A percentile compares a stretch with the other conserved stretches of the same genome.
Conservation (phyloP, 73 alveolate species). For the Symbiodinium pilosum region DNA sequence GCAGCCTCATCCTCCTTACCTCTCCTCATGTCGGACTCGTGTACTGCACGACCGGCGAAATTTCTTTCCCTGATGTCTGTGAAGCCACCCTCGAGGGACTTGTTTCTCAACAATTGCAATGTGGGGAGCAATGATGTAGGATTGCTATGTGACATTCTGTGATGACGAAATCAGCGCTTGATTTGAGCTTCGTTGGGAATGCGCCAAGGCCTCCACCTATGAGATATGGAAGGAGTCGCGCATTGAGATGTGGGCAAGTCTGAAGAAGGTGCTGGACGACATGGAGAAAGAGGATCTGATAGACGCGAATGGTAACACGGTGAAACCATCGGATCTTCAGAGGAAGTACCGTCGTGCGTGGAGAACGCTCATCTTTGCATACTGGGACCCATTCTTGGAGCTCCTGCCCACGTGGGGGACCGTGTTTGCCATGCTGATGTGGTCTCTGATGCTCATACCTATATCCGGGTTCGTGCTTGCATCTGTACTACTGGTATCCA, state of each 20-base stretch:
- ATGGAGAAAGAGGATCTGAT: neutral
- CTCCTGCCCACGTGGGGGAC: slow-evolving; percentile 5
- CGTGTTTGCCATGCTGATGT: neutral
- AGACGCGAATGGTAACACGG: neutral
- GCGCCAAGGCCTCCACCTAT: slow-evolving; percentile 22
- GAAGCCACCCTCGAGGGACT: no score
- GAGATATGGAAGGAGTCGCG: slow-evolving; percentile 80
- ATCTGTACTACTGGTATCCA: neutral
- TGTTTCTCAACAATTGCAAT: no score
- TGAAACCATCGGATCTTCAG: neutral
- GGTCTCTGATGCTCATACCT: neutral
- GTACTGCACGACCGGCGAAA: no score
- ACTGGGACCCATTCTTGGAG: slow-evolving; percentile 74
- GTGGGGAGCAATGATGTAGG: no score
- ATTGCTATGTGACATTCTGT: no score
- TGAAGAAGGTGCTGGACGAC: neutral
- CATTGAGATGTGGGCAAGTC: slow-evolving; percentile 38
- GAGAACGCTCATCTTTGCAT: slow-evolving; percentile 40
- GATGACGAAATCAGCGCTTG: no score
- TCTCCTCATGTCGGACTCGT: no score
- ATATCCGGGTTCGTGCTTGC: neutral
- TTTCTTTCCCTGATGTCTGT: no score
- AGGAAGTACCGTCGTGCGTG: slow-evolving; percentile 1
- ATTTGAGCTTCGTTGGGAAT: no score
- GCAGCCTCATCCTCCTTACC: no score